phyloP scores from a whole-genome alignment of 2,329 filamentous ascomycete genomes.

The Cercospora nicotianae region DNA sequence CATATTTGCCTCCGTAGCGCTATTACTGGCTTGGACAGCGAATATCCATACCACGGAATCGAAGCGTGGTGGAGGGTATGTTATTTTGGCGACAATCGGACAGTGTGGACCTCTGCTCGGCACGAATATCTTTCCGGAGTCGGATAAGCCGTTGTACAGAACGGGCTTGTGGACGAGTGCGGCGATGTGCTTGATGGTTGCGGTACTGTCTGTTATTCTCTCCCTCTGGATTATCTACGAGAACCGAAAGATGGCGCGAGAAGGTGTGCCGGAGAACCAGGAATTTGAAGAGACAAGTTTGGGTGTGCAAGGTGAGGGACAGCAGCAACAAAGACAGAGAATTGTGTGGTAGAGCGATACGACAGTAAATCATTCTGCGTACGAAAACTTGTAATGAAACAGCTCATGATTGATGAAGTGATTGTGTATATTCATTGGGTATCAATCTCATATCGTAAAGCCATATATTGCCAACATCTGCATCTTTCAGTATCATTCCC shows the following conservation, averaged over 20 bases:
- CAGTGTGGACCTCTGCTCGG: conserved; percentile 70
- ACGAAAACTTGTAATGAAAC: background rate
- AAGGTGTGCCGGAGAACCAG: conserved; percentile 35
- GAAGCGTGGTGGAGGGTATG: conserved; percentile 41
- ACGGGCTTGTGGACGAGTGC: conserved; percentile 63
- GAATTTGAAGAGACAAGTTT: conserved; percentile 29
- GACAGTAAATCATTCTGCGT: background rate
- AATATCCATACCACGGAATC: conserved; percentile 43
- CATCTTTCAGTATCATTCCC: background rate
- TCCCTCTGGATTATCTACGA: conserved; percentile 58
- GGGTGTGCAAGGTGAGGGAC: conserved; percentile 11
- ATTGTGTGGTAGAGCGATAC: background rate
- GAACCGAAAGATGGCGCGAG: conserved; percentile 60
- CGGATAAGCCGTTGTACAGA: conserved; percentile 49
- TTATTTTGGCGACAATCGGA: conserved; percentile 44
- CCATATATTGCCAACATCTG: background rate
- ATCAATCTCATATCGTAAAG: background rate
- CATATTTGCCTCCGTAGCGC: conserved; percentile 42
- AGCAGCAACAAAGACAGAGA: conserved; percentile 12
- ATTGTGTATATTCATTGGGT: background rate
- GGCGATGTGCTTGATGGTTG: conserved; percentile 62
- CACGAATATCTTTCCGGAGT: conserved; percentile 59
- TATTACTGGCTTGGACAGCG: conserved; percentile 42
- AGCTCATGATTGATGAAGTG: background rate
- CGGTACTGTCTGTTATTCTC: conserved; percentile 54